phyloP scores from a whole-genome alignment of 179 eudicot genomes.

The Sideroxylon spinosum region DNA sequence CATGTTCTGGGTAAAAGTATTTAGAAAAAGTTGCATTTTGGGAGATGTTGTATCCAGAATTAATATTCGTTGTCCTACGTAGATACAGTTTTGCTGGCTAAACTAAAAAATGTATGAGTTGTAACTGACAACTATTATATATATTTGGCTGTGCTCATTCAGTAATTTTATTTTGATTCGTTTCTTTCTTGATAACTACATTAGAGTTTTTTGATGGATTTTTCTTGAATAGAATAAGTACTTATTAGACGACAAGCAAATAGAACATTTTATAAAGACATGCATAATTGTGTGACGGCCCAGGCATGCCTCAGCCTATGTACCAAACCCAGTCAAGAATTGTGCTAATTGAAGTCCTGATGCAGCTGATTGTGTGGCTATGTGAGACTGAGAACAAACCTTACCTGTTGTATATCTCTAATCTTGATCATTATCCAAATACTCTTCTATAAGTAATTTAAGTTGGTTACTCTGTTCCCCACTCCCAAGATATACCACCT shows the following conservation, averaged over 20 bases:
- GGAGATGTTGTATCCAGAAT: background rate
- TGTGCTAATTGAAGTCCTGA: background rate
- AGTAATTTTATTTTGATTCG: too few species aligned
- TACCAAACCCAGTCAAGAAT: background rate
- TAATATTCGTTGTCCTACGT: background rate
- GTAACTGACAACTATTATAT: background rate
- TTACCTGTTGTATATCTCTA: background rate
- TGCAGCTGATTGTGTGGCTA: background rate
- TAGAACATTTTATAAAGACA: too few species aligned
- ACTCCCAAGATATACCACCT: background rate
- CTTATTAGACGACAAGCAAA: too few species aligned
- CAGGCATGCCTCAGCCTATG: background rate
- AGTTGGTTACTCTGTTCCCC: background rate
- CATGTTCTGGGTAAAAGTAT: background rate
- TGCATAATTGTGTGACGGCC: too few species aligned
- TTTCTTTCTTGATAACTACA: too few species aligned
- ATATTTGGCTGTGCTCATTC: too few species aligned
- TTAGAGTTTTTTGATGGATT: too few species aligned
- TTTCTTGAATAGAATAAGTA: too few species aligned
- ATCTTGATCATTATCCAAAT: background rate
- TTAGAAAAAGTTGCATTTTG: background rate
- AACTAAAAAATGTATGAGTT: background rate
- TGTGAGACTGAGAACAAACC: background rate
- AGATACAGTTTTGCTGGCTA: background rate
- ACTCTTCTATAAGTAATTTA: background rate